Evolutionary conservation across 805 yeast species (phyloP).

Genomic region (Suhomyces prunicola): DNA sequence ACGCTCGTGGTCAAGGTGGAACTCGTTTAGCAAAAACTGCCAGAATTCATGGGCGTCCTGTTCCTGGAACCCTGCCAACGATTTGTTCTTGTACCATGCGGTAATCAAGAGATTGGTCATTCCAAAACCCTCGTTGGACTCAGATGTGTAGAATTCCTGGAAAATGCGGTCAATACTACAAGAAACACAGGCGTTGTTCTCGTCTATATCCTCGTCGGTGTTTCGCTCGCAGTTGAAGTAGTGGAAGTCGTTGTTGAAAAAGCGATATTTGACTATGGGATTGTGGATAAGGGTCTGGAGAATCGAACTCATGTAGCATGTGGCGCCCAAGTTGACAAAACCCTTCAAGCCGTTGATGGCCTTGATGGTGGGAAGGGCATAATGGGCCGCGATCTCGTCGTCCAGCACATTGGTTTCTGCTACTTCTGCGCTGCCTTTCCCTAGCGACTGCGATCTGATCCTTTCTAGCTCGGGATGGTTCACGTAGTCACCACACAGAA

Average conservation of each 20-base stretch:
- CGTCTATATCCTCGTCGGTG: conserved; percentile 26
- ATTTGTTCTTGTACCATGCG: conserved; percentile 80
- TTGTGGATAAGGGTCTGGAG: conserved; percentile 87
- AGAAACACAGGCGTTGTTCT: conserved; percentile 58
- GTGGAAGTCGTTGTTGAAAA: conserved; percentile 69
- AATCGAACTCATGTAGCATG: conserved; percentile 95
- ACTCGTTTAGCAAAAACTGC: conserved; percentile 84
- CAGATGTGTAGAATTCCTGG: conserved; percentile 66
- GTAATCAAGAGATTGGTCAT: conserved; percentile 78
- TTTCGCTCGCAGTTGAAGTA: conserved; percentile 46
- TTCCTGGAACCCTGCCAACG: conserved; percentile 92
- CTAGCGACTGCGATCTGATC: conserved; percentile 30
- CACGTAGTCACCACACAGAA: conserved; percentile 71
- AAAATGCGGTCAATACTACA: conserved; percentile 84
- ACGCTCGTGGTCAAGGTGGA: conserved; percentile 53
- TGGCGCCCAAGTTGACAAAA: conserved; percentile 90
- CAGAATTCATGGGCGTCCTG: conserved; percentile 99
- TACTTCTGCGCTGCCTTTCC: background rate
- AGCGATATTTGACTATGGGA: conserved; percentile 77
- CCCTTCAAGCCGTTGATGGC: conserved; percentile 84
- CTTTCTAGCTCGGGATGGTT: conserved; percentile 57
- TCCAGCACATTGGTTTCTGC: background rate
- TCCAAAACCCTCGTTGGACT: conserved; percentile 67
- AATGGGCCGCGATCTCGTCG: conserved; percentile 9
- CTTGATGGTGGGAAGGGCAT: conserved; percentile 42